Conservation (phyloP, 2,329 filamentous ascomycete genomes). For the Penicillium sp. region DNA sequence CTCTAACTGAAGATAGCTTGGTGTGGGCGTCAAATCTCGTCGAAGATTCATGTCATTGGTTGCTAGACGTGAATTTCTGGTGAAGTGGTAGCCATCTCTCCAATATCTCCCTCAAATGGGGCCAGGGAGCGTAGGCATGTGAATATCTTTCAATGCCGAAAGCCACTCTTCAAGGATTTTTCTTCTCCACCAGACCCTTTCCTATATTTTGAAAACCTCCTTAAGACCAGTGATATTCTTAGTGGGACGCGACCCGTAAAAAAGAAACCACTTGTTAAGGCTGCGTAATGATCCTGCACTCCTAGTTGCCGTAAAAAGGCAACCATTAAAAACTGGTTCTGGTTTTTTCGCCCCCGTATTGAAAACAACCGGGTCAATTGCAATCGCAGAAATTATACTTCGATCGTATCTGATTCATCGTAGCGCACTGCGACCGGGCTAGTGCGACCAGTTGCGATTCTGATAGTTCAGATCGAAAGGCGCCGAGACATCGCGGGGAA, state of each 20-base stretch:
- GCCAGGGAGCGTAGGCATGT: neutral
- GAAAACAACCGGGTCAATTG: constrained; percentile 9
- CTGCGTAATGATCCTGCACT: neutral
- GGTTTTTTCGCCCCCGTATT: neutral
- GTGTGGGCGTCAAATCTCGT: neutral
- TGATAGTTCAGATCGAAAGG: constrained; percentile 21
- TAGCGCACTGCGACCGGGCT: constrained; percentile 12
- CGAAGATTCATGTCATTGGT: neutral
- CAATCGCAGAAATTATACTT: constrained; percentile 10
- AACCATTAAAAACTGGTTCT: constrained; percentile 1
- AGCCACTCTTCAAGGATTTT: constrained; percentile 1
- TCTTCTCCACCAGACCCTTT: neutral
- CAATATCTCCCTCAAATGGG: neutral
- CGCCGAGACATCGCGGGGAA: constrained; percentile 13
- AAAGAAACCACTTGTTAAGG: neutral
- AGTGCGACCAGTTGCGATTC: constrained; percentile 15
- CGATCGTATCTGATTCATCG: constrained; percentile 12
- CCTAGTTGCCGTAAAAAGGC: constrained; percentile 6
- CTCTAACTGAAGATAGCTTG: neutral
- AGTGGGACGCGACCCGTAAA: neutral
- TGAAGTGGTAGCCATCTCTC: neutral
- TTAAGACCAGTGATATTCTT: neutral
- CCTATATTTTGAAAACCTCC: neutral
- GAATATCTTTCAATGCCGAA: constrained; percentile 5
- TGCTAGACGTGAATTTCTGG: neutral